Evolutionary conservation across 1,284 basidiomycete species (phyloP).

Genomic region (Wallemia hederae): DNA sequence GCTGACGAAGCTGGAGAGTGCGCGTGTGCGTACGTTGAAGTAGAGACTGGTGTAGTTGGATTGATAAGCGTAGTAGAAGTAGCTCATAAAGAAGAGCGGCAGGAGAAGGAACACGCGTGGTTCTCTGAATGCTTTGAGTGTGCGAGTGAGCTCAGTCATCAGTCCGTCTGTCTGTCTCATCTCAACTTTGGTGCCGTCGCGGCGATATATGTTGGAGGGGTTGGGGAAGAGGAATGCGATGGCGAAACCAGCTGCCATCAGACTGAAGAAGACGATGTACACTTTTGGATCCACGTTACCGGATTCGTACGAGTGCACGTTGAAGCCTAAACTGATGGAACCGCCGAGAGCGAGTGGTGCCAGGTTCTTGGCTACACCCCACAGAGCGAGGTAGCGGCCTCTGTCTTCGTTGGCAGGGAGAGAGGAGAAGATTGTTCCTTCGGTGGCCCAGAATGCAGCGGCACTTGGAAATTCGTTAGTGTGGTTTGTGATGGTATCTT

Average conservation of each 20-base stretch:
- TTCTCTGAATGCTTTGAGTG: slow-evolving; percentile 6
- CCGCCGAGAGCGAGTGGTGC: slow-evolving; percentile 13
- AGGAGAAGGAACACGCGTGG: slow-evolving; percentile 9
- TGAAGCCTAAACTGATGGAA: slow-evolving; percentile 13
- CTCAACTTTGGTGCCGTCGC: slow-evolving; percentile 8
- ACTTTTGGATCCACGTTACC: neutral
- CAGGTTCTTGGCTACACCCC: slow-evolving; percentile 11
- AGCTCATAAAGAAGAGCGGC: slow-evolving; percentile 10
- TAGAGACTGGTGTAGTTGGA: slow-evolving; percentile 10
- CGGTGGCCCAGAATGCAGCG: slow-evolving; percentile 13
- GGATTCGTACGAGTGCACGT: slow-evolving; percentile 6
- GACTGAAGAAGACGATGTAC: slow-evolving; percentile 12
- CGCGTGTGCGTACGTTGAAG: slow-evolving; percentile 12
- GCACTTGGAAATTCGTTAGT: slow-evolving; percentile 3
- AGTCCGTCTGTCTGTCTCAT: slow-evolving; percentile 3
- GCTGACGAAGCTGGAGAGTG: slow-evolving; percentile 11
- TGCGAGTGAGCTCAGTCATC: slow-evolving; percentile 9
- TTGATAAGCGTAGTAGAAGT: slow-evolving; percentile 8
- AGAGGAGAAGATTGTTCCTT: slow-evolving; percentile 11
- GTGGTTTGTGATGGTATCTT: neutral
- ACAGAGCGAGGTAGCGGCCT: slow-evolving; percentile 12
- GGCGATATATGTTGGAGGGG: slow-evolving; percentile 7
- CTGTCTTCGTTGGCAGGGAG: slow-evolving; percentile 11
- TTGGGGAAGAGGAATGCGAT: slow-evolving; percentile 8
- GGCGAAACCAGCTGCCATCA: slow-evolving; percentile 12